Evolutionary conservation across 495 filamentous ascomycete genomes (phyloP).

Genomic region (Margaritispora aquatica): DNA sequence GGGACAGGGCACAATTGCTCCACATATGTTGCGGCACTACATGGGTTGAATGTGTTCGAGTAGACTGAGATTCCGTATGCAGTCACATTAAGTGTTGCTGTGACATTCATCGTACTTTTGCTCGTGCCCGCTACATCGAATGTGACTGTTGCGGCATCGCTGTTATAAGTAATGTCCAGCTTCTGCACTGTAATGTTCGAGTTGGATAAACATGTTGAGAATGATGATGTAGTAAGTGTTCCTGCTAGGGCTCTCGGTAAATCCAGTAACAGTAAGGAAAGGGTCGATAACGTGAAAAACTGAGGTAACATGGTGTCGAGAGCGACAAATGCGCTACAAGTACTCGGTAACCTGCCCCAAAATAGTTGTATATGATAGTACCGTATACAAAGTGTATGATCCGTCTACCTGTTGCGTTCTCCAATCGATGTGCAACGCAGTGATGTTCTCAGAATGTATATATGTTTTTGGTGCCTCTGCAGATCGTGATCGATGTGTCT

Average conservation of each 20-base stretch:
- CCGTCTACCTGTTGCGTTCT: neutral
- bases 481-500: no score
- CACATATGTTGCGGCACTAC: slow-evolving; percentile 57
- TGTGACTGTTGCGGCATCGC: slow-evolving; percentile 57
- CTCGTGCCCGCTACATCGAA: slow-evolving; percentile 86
- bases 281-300: slow-evolving; percentile 12
- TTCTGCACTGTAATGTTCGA: slow-evolving; percentile 64
- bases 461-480: no score
- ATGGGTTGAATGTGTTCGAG: slow-evolving; percentile 76
- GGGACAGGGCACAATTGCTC: slow-evolving; percentile 78
- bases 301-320: slow-evolving; percentile 18
- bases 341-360: neutral
- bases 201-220: slow-evolving; percentile 63
- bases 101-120: slow-evolving; percentile 65
- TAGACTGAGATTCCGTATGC: slow-evolving; percentile 87
- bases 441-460: no score
- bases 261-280: slow-evolving; percentile 24
- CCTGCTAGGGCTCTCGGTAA: slow-evolving; percentile 37
- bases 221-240: slow-evolving; percentile 72
- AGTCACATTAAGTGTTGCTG: slow-evolving; percentile 55
- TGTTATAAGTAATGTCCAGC: slow-evolving; percentile 74
- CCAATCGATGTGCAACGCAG: no score
- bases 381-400: neutral
- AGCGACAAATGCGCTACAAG: neutral
- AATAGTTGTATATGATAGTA: neutral